These are phyloP conservation scores for Austropuccinia psidii DNA, from an alignment of 1,284 basidiomycete species.

Conservation along the genomic window DNA sequence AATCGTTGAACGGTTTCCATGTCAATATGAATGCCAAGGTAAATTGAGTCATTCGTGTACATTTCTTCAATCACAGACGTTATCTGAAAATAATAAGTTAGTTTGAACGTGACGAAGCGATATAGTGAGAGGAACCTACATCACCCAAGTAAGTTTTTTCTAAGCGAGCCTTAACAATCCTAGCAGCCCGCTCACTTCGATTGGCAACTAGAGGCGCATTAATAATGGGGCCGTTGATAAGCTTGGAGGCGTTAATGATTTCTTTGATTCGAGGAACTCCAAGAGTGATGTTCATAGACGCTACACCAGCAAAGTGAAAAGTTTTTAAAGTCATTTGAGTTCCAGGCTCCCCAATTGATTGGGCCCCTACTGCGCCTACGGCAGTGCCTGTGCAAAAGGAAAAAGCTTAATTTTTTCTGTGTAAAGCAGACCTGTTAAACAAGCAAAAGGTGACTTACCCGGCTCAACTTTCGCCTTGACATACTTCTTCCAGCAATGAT, in stretches of 20 bases:
- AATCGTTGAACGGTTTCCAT: constrained; percentile 79
- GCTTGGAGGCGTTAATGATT: constrained; percentile 97
- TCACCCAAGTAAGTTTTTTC: constrained; percentile 94
- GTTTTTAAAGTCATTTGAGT: constrained; percentile 99
- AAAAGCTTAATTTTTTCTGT: not conserved
- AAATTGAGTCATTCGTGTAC: constrained; percentile 86
- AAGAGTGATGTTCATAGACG: constrained; percentile 98
- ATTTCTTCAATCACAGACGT: constrained; percentile 90
- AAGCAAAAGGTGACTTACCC: constrained; percentile 51
- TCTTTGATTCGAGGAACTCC: constrained; percentile 99
- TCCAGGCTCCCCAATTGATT: constrained; percentile 98
- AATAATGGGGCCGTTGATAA: constrained; percentile 96
- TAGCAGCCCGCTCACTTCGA: constrained; percentile 64
- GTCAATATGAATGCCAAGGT: constrained; percentile 88
- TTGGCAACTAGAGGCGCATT: constrained; percentile 80
- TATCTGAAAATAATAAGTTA: constrained; percentile 49
- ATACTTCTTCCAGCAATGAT: constrained; percentile 82
- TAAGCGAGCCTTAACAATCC: constrained; percentile 92
- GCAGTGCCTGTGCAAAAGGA: constrained; percentile 54
- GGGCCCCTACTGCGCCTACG: constrained; percentile 95
- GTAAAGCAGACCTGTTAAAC: not conserved
- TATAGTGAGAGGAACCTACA: constrained; percentile 37
- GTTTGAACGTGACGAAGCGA: not conserved
- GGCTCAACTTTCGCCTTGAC: constrained; percentile 91
- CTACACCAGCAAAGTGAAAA: constrained; percentile 99